Evolutionary conservation across 371 early-diverging fungal species (phyloP), one percentile per base, ranked within the genome.

Genomic region (Lichtheimia corymbifera): DNA sequence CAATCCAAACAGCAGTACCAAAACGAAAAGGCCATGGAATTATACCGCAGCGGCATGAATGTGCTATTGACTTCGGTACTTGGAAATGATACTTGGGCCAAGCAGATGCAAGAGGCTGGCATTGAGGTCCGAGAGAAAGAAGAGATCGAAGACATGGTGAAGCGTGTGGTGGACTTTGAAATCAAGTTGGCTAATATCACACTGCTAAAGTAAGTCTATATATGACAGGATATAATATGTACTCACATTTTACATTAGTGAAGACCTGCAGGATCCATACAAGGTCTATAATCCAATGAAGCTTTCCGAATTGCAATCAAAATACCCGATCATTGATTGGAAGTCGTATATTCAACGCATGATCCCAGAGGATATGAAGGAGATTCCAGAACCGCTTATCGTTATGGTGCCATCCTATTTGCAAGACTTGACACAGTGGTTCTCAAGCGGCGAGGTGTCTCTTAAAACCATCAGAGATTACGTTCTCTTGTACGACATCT

Each of bases 1-100:
- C 84, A 85, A 5, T 77, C 83, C 49, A 86, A 85, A 18, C 77
- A 79, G 15, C 86, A 87, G 28, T 87, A 86, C 54, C 54, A 64
- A 13, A 82, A 86, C 18, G 55, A 72, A 6, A 59, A 74, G 5
- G 72, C 72, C 7, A 50, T 72, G 11, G 27, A 67, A 0, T 60
- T 55, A 0, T 59, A 77, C 5, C 75, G 72, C 20, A 71, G 73
- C 24, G 55, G 62, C 18, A 67, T 85, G 22, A 59, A 63, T 0
- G 63, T 69, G 14, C 53, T 70, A 1, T 40, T 74, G 14, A 45
- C 9, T 2, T 49, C 55, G 7, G 58, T 72, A 0, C 30, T 77
- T 2, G 65, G 67, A 2, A 52, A 63, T 2, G 40, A 28, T 15
- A 50, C 30, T 12, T 18, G 18, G 50, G 6, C 28, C 9, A 47